Evolutionary conservation across 371 early-diverging fungal species (phyloP), one percentile per base, ranked within the genome.

Genomic region (Mucor plumbeus): DNA sequence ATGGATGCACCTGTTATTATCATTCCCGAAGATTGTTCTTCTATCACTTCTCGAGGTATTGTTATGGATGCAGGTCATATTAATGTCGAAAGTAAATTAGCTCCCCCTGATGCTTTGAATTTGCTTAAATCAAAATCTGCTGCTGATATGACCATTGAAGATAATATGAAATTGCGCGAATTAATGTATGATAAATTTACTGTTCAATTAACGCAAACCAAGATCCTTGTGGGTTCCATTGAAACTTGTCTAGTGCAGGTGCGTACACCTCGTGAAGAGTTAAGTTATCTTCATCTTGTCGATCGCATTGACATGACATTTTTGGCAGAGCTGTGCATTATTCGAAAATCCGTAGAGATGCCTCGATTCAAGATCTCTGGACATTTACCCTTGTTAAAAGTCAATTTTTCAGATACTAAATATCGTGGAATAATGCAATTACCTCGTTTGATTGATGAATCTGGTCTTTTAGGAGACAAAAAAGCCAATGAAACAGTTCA

Each of bases 1-100:
- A 89, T 97, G 81, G 95, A 96, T 68, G 99, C 99, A 6, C 99
- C 99, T 1, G 92, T 98, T 43, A 88, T 99, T 75, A 89, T 98
- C n/a, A 80, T 99, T 38, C 98, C 98, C 0, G 93, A 95, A 75
- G 88, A 88, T 69, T 91, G 92, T 67, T 88, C 89, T 0, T 86
- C 88, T 40, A 73, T 75, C 39, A 76, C 87, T 41, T 83, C 91
- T 21, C 81, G 87, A 26, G 89, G 93, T 9, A 86, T 95, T 9
- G 92, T 97, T 0, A 75, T 98, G 31, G 99, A 99, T 76, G 93
- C 95, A 5, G 99, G 99, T 57, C 95, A 94, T 60, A 91, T 99
- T 65, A 87, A 87, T 31, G 88, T 98, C 4, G 91, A 91, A 67
- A 94, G 94, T 63, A 88, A 94, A 44, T 74, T 96, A 38, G 92